Base-by-base conservation (phyloP, 225 moss, liverwort and hornwort species). In the Takakia lepidozioides region DNA sequence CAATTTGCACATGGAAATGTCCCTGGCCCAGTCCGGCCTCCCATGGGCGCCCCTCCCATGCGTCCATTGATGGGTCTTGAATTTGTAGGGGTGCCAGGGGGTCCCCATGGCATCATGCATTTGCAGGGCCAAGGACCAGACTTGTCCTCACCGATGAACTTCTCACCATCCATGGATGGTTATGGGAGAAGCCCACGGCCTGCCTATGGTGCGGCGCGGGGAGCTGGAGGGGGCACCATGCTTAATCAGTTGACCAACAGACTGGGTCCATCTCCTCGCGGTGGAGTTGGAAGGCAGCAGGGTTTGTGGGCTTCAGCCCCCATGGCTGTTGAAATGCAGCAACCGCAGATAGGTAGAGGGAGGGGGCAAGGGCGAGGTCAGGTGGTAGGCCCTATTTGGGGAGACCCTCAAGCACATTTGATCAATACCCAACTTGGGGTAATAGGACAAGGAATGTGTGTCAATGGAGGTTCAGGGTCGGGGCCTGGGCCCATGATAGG, bases 31-130 rank as follows among this genome's bases (percentile, higher is more conserved):
- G 69, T 78, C 49, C 68, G 85, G 45, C 56, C 82, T 55, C 65
- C 83, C 15, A 28, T 83, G 54, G 63, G 46, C 62, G 68, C 74
- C 38, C 68, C 69, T 48, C 51, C 43, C 0, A 70, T 81, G 53
- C 77, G 73, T 43, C 78, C 92, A 25, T 55, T 73, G 53, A 60
- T 83, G 58, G 67, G 78, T 25, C 64, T 82, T 30, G 92, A 85
- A 27, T 74, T 70, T 61, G 52, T 71, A 34, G 78, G 69, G 49
- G 46, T 72, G n/a, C 76, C 65, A 28, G 48, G 7, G 32, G 32
- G 72, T 40, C 70, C 80, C 4, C 82, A 78, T 40, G 56, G 76
- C 45, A 64, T 85, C 64, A 61, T 83, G 73, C 82, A 86, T 39
- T 48, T 85, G 28, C 85, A 73, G 57, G 61, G 71, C 39, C 82